Evolutionary conservation across 2,329 filamentous ascomycete genomes (phyloP).

Genomic region (Xylariales sp.): DNA sequence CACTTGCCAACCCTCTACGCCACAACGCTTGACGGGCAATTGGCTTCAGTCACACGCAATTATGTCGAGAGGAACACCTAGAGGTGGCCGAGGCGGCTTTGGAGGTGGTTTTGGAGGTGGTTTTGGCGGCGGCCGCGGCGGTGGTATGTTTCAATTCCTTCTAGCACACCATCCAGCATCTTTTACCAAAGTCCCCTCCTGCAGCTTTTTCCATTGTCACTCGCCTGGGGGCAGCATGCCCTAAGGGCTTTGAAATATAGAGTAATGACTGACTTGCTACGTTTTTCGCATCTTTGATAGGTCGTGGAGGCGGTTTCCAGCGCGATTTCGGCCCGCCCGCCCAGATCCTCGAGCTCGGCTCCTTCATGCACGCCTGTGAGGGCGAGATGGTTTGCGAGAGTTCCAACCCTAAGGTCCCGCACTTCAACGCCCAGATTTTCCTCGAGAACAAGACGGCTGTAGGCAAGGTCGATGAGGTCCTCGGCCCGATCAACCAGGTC

Average conservation of each 20-base stretch:
- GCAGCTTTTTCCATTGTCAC: background rate
- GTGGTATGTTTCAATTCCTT: slow-evolving; percentile 18
- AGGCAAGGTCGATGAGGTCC: slow-evolving; percentile 81
- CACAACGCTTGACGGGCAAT: no score
- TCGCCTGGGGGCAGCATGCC: no score
- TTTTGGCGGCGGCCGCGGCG: slow-evolving; percentile 20
- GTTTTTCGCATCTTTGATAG: no score
- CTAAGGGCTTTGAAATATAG: no score
- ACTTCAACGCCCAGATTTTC: slow-evolving; percentile 99
- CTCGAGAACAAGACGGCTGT: slow-evolving; percentile 96
- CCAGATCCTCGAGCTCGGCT: slow-evolving; percentile 70
- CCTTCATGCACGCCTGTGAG: slow-evolving; percentile 90
- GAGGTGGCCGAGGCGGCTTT: slow-evolving; percentile 25
- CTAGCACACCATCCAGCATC: background rate
- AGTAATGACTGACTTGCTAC: no score
- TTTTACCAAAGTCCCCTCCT: background rate
- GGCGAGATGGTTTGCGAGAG: slow-evolving; percentile 98
- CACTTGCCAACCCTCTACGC: no score
- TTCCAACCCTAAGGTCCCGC: slow-evolving; percentile 91
- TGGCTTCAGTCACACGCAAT: no score
- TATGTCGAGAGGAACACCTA: slow-evolving; percentile 28
- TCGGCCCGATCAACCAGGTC: slow-evolving; percentile 95
- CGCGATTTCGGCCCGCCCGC: slow-evolving; percentile 29
- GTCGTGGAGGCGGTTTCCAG: slow-evolving; percentile 27
- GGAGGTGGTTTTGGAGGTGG: slow-evolving; percentile 22